Evolutionary conservation across 768 basidiomycete genomes (phyloP).

Genomic region (Fistulinella prunicolor): DNA sequence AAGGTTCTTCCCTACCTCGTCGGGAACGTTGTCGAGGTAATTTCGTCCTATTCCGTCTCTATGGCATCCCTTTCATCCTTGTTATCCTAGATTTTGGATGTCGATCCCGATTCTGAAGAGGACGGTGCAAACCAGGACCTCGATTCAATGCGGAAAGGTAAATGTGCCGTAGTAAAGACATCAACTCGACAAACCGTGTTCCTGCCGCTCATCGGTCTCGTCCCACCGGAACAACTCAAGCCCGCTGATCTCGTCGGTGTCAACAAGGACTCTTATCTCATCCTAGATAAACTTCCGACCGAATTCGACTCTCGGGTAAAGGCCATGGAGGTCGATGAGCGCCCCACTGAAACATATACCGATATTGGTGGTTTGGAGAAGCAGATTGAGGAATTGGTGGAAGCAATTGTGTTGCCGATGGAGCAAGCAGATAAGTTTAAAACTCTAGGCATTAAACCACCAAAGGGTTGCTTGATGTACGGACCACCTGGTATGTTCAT

Average conservation of each 20-base stretch:
- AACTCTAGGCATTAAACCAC: conserved; percentile 94
- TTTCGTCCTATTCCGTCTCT: not conserved
- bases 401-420: conserved; percentile 98
- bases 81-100: conserved; percentile 73
- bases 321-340: conserved; percentile 99
- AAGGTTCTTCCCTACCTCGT: conserved; percentile 98
- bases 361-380: conserved; percentile 98
- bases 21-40: conserved; percentile 94
- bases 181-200: conserved; percentile 98
- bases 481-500: conserved; percentile 80
- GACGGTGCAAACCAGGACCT: conserved; percentile 95
- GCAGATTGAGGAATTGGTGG: conserved; percentile 97
- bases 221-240: conserved; percentile 84
- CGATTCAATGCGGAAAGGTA: conserved; percentile 94
- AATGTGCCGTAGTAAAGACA: conserved; percentile 99
- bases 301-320: conserved; percentile 99
- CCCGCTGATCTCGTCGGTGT: conserved; percentile 97
- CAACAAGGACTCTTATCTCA: conserved; percentile 98
- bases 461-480: conserved; percentile 98
- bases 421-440: conserved; percentile 99
- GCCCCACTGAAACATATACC: conserved; percentile 95
- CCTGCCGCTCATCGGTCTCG: conserved; percentile 95
- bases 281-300: conserved; percentile 91
- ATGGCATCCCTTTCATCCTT: conserved; percentile 6
- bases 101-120: conserved; percentile 90